phyloP scores from a whole-genome alignment of 2,329 filamentous ascomycete species.

The Pseudopithomyces maydicus region DNA sequence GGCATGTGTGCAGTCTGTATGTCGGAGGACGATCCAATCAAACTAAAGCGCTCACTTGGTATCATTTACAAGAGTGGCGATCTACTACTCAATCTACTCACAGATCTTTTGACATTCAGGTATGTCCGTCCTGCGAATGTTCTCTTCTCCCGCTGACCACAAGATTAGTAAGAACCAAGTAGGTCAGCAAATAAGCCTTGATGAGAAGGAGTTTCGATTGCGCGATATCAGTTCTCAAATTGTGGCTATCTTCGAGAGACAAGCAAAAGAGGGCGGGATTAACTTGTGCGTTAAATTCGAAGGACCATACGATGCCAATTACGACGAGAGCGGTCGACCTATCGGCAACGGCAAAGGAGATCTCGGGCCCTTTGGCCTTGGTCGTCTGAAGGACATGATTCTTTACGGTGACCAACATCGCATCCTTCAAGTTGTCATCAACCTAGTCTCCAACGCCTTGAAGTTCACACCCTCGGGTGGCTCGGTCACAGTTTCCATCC shows the following conservation, averaged over 20 bases:
- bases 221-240: conserved; percentile 85
- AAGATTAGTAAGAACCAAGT: conserved; percentile 82
- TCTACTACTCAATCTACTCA: conserved; percentile 80
- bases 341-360: conserved; percentile 57
- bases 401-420: conserved; percentile 92
- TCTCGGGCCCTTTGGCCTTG: conserved; percentile 68
- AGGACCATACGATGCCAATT: conserved; percentile 51
- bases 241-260: conserved; percentile 85
- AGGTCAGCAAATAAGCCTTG: conserved; percentile 78
- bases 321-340: conserved; percentile 44
- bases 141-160: background rate
- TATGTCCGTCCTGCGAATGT: background rate
- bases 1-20: conserved; percentile 94
- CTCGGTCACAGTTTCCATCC: conserved; percentile 75
- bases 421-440: conserved; percentile 91
- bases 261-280: conserved; percentile 80
- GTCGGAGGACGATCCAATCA: conserved; percentile 80
- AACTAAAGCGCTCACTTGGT: conserved; percentile 81
- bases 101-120: conserved; percentile 83
- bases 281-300: conserved; percentile 74
- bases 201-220: conserved; percentile 83
- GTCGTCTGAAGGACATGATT: conserved; percentile 80
- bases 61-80: conserved; percentile 90
- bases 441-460: conserved; percentile 86
- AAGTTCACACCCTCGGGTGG: conserved; percentile 86